Evolutionary conservation across 2,329 filamentous ascomycete genomes (phyloP), one percentile per base, ranked within the genome.

Genomic region (Cordyceps tenuipes): DNA sequence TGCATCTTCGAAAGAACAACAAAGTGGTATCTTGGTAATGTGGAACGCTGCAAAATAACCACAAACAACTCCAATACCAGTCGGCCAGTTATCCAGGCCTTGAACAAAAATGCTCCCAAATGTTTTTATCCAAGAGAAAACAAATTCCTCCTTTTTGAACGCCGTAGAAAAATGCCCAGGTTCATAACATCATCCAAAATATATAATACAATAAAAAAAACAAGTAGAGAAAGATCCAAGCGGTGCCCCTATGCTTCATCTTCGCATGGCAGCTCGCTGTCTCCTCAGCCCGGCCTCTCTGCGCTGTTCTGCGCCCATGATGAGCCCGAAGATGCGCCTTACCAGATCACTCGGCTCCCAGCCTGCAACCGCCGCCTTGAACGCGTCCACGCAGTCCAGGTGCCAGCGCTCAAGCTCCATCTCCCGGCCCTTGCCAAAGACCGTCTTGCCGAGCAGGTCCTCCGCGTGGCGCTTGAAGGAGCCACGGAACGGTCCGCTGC

Each of bases 311-410:
- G 82, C 81, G 1, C 79, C 81, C 0, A 82, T 69, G 2, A 84
- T 69, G 26, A 85, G 70, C 5, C 73, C 70, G 67, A 83, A 84
- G 23, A 85, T 67, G 49, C 82, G 69, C 71, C 79, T 82, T 10
- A 76, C 77, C 7, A 85, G 68, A 12, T 69, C 70, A 8, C 65
- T 71, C 64, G 79, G 81, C 23, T 78, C 76, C 81, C 81, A 84
- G 10, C 72, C 75, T 19, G 76, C 76, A 3, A 82, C 73, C 61
- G 78, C 73, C 13, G 67, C 66, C 60, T 70, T 71, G 65, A 84
- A 85, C 3, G 77, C 81, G 61, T 83, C 78, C 26, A 84, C 75
- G 58, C 83, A 76, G 61, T 85, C 82, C 19, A 84, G 69, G 62
- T 85, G 82, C 82, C 82, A 84, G 60, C 73, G 67, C 68, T 83